phyloP scores from a whole-genome alignment of 306 rosid genomes.

The Quercus wislizeni region DNA sequence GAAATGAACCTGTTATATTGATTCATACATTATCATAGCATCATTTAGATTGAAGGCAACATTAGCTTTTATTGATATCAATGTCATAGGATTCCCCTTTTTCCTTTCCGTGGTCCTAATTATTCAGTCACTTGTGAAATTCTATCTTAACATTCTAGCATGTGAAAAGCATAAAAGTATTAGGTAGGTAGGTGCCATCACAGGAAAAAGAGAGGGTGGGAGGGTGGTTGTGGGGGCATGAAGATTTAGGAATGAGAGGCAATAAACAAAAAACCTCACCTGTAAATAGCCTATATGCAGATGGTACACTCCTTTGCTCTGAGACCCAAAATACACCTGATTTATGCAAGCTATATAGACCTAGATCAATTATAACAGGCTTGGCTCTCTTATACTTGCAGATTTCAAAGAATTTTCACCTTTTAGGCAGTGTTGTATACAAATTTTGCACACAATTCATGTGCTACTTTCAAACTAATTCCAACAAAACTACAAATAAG shows the following conservation, averaged over 20 bases:
- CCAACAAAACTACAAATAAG: background rate
- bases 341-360: slow-evolving; percentile 58
- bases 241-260: background rate
- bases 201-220: background rate
- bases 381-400: slow-evolving; percentile 68
- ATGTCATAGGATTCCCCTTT: background rate
- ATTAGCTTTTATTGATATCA: background rate
- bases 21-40: background rate
- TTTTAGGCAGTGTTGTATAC: background rate
- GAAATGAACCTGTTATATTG: background rate
- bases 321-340: slow-evolving; percentile 70
- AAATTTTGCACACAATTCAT: background rate
- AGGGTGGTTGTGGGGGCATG: background rate
- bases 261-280: slow-evolving; percentile 33
- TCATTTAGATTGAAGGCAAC: background rate
- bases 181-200: background rate
- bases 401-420: background rate
- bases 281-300: slow-evolving; percentile 70
- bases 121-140: background rate
- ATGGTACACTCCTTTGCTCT: slow-evolving; percentile 63
- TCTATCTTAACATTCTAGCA: background rate
- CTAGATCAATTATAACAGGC: slow-evolving; percentile 77
- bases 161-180: background rate
- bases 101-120: background rate
- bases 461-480: slow-evolving; percentile 4